These are phyloP conservation scores for Solanum infundibuliforme DNA, from an alignment of 257 asterid species.

Conservation along the genomic window DNA sequence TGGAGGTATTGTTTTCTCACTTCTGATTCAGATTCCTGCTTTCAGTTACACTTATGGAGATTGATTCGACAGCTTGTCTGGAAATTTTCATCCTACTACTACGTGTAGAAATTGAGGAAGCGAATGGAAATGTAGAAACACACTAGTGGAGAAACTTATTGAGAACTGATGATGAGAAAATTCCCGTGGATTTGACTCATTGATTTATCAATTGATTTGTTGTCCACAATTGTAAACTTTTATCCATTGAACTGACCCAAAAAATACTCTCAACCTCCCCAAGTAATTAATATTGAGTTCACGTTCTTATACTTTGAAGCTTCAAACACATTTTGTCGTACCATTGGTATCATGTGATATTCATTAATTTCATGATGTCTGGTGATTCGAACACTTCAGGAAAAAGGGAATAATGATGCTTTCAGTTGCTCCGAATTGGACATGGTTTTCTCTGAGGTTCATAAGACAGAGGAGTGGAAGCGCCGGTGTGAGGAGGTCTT, in stretches of 20 bases:
- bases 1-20: background rate
- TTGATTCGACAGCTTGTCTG: background rate
- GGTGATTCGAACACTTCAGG: slow-evolving; percentile 35
- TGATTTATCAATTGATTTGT: background rate
- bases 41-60: background rate
- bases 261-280: background rate
- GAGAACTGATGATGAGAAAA: background rate
- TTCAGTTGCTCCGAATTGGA: slow-evolving; percentile 65
- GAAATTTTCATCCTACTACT: background rate
- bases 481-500: slow-evolving; percentile 34
- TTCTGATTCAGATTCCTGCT: background rate
- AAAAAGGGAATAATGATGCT: slow-evolving; percentile 52
- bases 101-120: background rate
- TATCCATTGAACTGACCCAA: background rate
- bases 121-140: background rate
- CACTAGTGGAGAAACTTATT: background rate
- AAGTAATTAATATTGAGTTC: background rate
- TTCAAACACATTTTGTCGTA: background rate
- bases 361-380: slow-evolving; percentile 3
- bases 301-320: background rate
- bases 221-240: background rate
- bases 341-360: background rate
- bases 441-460: slow-evolving; percentile 49
- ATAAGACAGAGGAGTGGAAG: slow-evolving; percentile 55
- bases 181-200: background rate